Percentiles rank a stretch among this genome's conserved stretches.
These are phyloP conservation scores for Lactarius pseudohatsudake DNA, from an alignment of 768 basidiomycete genomes.

Conservation along the genomic window DNA sequence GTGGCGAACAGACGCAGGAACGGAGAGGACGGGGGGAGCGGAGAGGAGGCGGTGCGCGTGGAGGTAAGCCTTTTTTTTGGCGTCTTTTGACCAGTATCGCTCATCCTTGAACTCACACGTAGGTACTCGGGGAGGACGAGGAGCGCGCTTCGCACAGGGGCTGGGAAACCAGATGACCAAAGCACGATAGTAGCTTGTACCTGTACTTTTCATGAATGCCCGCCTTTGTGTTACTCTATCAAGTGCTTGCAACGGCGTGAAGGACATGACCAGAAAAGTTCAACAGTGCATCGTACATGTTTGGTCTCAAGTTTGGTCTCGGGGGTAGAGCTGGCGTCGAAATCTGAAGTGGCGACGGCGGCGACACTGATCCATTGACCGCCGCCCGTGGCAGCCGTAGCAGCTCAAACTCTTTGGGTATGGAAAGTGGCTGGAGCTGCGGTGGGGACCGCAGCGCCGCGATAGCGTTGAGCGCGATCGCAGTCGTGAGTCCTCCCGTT, in stretches of 20 bases:
- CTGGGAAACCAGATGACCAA: slow-evolving; percentile 27
- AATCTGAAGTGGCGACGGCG: too few relatives aligned
- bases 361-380: too few relatives aligned
- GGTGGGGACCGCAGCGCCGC: too few relatives aligned
- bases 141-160: slow-evolving; percentile 28
- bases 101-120: neutral
- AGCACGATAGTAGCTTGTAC: slow-evolving; percentile 12
- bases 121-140: slow-evolving; percentile 27
- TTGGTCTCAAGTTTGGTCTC: too few relatives aligned
- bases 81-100: neutral
- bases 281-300: too few relatives aligned
- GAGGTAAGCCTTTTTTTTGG: slow-evolving; percentile 7
- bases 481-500: too few relatives aligned
- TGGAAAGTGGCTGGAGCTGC: too few relatives aligned
- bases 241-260: neutral
- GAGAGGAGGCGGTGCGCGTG: slow-evolving; percentile 48
- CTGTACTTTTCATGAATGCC: neutral
- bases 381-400: too few relatives aligned
- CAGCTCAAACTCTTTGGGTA: too few relatives aligned
- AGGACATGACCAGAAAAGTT: neutral
- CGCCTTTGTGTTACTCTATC: neutral
- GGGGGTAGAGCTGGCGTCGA: too few relatives aligned
- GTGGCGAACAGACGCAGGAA: slow-evolving; percentile 76
- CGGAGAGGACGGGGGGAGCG: slow-evolving; percentile 74
- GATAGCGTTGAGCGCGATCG: too few relatives aligned